Base-by-base conservation (phyloP, 805 yeast species). In the Zygosaccharomyces lentus region DNA sequence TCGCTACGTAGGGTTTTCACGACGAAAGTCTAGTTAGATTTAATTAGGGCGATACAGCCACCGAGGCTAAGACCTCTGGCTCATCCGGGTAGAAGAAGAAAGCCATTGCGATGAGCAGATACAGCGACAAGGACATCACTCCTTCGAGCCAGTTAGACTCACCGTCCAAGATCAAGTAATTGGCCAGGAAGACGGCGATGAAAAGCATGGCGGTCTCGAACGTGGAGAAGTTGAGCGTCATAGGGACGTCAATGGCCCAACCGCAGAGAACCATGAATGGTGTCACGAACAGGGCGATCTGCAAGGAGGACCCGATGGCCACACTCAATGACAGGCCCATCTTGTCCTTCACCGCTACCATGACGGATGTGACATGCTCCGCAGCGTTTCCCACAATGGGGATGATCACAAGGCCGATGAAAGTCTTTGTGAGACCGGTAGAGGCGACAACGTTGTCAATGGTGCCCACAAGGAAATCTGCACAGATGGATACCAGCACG, bases 381-480 rank as follows among this genome's bases (percentile, higher is more conserved):
- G 98, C 98, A 2, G 99, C 99, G 60, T 93, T 93, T 46, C 98
- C 99, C 23, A 93, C 98, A 52, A 93, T 91, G 34, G 99, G 99
- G 51, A 93, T 84, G 37, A 93, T 80, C 56, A 93, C 84, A 55
- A 93, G 74, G 64, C 98, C 98, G 59, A 93, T 88, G 59, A 93
- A 93, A 0, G 98, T 89, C 76, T 91, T 90, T 36, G 96, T 86
- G 45, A 93, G 73, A 3, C 96, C 96, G 2, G 95, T 80, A 25
- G 80, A 70, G 48, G 73, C 86, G 30, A 93, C 98, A 52, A 91
- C 80, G 47, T 78, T 84, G 68, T 93, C 98, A 58, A 93, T 93
- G 17, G 96, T 84, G 23, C 95, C 93, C 42, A 93, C 99, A 49
- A 93, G 76, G 67, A 78, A 87, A 67, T 93, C 99, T 2, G 99